Evolutionary conservation across 2,329 filamentous ascomycete genomes (phyloP).

Genomic region (Ambrosiella cleistominuta): DNA sequence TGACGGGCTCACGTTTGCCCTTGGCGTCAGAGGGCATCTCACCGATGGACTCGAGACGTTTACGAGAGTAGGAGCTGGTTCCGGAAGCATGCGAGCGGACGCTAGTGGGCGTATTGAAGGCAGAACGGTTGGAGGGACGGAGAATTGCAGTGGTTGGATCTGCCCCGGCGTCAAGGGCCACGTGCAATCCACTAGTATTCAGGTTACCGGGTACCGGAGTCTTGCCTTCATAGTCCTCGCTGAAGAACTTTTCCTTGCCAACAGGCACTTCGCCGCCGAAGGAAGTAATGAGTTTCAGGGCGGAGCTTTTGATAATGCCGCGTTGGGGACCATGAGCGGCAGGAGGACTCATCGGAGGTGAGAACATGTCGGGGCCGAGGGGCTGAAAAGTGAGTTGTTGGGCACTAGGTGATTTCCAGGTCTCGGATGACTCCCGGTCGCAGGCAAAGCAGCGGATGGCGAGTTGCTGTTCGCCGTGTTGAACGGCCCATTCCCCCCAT

Average conservation of each 20-base stretch:
- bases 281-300: constrained; percentile 79
- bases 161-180: constrained; percentile 32
- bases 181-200: constrained; percentile 40
- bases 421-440: constrained; percentile 65
- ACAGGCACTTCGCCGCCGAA: constrained; percentile 45
- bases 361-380: constrained; percentile 39
- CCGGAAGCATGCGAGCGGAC: constrained; percentile 42
- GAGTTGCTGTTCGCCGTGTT: constrained; percentile 71
- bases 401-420: constrained; percentile 75
- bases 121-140: constrained; percentile 48
- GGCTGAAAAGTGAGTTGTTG: constrained; percentile 39
- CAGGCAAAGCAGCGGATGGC: constrained; percentile 90
- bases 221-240: constrained; percentile 31
- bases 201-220: constrained; percentile 42
- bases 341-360: constrained; percentile 59
- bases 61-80: constrained; percentile 36
- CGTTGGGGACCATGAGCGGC: constrained; percentile 37
- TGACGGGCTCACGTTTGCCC: neutral
- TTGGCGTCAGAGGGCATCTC: constrained; percentile 24
- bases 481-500: constrained; percentile 86
- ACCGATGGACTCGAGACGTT: constrained; percentile 61
- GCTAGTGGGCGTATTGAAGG: constrained; percentile 52
- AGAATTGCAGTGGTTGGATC: constrained; percentile 57
- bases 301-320: constrained; percentile 59
- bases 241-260: constrained; percentile 46